Conservation (phyloP, 306 rosid species). For the Hippophae rhamnoides region DNA sequence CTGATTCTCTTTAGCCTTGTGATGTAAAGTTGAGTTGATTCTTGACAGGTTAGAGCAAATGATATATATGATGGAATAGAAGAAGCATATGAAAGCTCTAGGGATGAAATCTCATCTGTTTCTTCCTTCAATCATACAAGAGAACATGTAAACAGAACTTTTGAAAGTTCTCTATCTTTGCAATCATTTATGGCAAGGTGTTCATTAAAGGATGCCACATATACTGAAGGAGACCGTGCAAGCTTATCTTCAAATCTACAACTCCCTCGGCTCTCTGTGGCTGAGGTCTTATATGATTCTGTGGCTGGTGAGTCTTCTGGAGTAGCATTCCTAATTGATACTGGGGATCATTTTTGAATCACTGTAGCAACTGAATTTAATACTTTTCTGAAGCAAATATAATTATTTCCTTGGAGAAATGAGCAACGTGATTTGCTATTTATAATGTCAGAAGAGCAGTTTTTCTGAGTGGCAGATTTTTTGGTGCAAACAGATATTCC, state of each 20-base stretch:
- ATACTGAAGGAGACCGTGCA: constrained; percentile 50
- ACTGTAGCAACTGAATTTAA: not conserved
- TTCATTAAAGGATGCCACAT: constrained; percentile 38
- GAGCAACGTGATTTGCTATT: constrained; percentile 8
- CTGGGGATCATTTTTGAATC: constrained; percentile 9
- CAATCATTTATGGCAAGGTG: constrained; percentile 51
- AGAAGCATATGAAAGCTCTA: constrained; percentile 92
- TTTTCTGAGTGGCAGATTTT: constrained; percentile 25
- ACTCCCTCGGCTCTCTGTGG: constrained; percentile 61
- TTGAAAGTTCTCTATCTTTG: constrained; percentile 76
- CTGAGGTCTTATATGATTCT: constrained; percentile 62
- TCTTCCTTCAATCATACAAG: constrained; percentile 80
- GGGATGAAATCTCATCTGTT: constrained; percentile 86
- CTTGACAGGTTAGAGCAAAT: constrained; percentile 74
- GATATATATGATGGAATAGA: constrained; percentile 65
- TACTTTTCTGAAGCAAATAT: not conserved
- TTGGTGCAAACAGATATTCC: constrained; percentile 44
- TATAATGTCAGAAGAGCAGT: constrained; percentile 12
- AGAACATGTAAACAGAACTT: constrained; percentile 56
- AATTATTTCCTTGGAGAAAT: not conserved
- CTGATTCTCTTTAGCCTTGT: constrained; percentile 10
- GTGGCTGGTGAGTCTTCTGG: constrained; percentile 46
- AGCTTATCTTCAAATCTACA: constrained; percentile 70
- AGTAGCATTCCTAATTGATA: constrained; percentile 8
- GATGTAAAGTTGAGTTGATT: constrained; percentile 21